Conservation (phyloP, 2,329 filamentous ascomycete species). For the Alternaria alternata region DNA sequence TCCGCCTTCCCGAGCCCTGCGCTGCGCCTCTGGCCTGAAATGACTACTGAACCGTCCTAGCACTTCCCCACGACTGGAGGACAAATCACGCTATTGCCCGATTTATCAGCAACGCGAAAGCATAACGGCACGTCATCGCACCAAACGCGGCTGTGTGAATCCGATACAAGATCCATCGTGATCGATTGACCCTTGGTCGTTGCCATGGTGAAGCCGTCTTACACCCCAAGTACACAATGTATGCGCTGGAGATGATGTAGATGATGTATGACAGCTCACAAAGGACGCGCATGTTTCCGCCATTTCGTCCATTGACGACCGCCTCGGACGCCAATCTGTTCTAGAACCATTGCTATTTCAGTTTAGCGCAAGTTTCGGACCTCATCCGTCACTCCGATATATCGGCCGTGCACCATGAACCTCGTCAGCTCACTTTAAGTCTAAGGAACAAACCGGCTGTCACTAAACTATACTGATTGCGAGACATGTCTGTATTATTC, state of each 20-base stretch:
- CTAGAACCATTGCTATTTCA: conserved; percentile 1
- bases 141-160: neutral
- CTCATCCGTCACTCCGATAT: conserved; percentile 2
- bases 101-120: conserved; percentile 41
- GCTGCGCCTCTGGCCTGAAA: neutral
- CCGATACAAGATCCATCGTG: neutral
- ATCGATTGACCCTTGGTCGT: neutral
- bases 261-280: neutral
- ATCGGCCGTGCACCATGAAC: conserved; percentile 7
- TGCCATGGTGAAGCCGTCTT: neutral
- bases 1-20: conserved; percentile 2
- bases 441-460: neutral
- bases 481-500: conserved; percentile 3
- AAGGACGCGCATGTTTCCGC: conserved; percentile 6
- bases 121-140: conserved; percentile 25
- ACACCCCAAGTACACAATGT: neutral
- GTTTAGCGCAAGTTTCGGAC: neutral
- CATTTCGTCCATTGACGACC: conserved; percentile 5
- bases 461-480: neutral
- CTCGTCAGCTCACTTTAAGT: neutral
- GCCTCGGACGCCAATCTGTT: conserved; percentile 6
- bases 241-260: neutral
- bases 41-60: conserved; percentile 4
- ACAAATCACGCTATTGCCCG: conserved; percentile 13
- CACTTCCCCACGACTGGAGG: conserved; percentile 27